phyloP scores from a whole-genome alignment of 768 basidiomycete species.

The Postia placenta region DNA sequence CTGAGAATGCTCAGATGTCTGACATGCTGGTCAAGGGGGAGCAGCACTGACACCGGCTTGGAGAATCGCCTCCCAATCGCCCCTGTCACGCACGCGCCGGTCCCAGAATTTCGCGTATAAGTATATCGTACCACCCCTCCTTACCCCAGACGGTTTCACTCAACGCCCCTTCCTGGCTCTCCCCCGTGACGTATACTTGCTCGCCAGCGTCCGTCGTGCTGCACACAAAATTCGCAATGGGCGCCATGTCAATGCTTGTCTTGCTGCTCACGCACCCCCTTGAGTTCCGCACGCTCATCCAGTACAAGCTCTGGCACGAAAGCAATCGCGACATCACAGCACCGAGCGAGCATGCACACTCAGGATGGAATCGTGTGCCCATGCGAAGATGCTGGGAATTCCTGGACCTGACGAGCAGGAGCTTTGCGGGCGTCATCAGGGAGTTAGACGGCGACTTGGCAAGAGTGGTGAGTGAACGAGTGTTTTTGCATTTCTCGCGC shows the following conservation, averaged over 20 bases:
- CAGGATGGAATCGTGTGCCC: conserved; percentile 78
- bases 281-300: conserved; percentile 79
- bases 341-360: conserved; percentile 64
- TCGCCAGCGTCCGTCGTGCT: not conserved
- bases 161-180: not conserved
- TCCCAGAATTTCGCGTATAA: not conserved
- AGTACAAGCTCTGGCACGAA: conserved; percentile 81
- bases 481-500: too few species aligned
- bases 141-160: not conserved
- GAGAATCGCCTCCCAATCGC: not conserved
- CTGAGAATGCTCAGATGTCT: not conserved
- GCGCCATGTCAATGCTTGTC: conserved; percentile 51
- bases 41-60: not conserved
- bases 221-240: conserved; percentile 35
- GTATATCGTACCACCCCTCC: conserved; percentile 8
- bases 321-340: conserved; percentile 77
- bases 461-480: conserved; percentile 77
- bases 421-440: conserved; percentile 91
- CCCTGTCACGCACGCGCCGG: not conserved
- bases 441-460: conserved; percentile 94
- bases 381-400: conserved; percentile 93
- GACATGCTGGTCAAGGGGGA: not conserved
- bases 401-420: conserved; percentile 82
- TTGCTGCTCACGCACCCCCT: conserved; percentile 72
- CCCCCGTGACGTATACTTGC: too few species aligned